Evolutionary conservation across 1,139 yeast genomes (phyloP).

Genomic region (Scheffersomyces parashehatae): DNA sequence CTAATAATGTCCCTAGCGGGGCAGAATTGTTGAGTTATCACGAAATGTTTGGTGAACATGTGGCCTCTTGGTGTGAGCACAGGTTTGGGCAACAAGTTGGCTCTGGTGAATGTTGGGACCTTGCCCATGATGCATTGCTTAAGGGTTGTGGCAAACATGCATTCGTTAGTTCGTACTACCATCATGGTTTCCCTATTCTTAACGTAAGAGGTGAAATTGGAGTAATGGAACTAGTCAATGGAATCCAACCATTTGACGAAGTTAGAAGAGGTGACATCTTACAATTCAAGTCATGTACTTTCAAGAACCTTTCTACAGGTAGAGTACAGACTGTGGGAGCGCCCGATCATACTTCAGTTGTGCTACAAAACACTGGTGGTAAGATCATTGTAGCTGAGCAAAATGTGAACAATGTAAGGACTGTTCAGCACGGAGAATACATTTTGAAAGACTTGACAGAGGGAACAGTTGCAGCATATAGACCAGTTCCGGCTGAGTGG

Average conservation of each 20-base stretch:
- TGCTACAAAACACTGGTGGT: conserved; percentile 36
- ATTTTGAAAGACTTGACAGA: conserved; percentile 41
- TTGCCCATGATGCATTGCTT: conserved; percentile 63
- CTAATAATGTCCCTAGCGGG: conserved; percentile 31
- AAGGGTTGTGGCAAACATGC: conserved; percentile 66
- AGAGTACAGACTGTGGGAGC: conserved; percentile 44
- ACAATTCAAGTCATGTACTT: conserved; percentile 44
- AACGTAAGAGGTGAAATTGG: conserved; percentile 30
- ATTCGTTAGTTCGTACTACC: conserved; percentile 52
- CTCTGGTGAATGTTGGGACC: conserved; percentile 78
- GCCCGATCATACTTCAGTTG: conserved; percentile 71
- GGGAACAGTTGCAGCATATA: conserved; percentile 53
- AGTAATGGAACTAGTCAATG: conserved; percentile 18
- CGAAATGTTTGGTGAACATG: conserved; percentile 49
- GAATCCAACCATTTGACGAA: conserved; percentile 31
- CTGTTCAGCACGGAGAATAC: conserved; percentile 49
- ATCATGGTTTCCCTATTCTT: conserved; percentile 60
- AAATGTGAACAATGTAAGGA: conserved; percentile 53
- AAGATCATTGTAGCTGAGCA: conserved; percentile 56
- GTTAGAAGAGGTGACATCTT: conserved; percentile 44
- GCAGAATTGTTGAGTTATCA: conserved; percentile 42
- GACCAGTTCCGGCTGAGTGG: conserved; percentile 61
- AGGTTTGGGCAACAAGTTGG: conserved; percentile 59
- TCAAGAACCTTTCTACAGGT: conserved; percentile 33
- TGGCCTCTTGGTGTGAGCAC: conserved; percentile 66